These are phyloP conservation scores for Debaryomyces prosopidis DNA, from an alignment of 805 yeast species.

Conservation along the genomic window DNA sequence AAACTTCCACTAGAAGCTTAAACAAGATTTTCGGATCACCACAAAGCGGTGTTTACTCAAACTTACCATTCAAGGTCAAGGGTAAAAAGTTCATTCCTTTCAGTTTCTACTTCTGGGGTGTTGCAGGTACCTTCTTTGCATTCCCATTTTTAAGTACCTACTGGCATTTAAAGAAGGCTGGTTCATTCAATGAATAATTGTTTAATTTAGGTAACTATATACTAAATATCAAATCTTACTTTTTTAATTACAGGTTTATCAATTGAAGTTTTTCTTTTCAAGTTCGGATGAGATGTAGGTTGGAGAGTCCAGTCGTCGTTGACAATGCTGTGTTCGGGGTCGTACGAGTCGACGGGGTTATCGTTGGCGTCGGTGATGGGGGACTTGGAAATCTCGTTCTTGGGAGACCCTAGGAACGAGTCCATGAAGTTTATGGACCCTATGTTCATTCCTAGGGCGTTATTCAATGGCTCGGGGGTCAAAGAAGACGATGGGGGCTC, in stretches of 20 bases:
- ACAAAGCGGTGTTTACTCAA: conserved; percentile 74
- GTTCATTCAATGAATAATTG: conserved; percentile 37
- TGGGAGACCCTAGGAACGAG: conserved; percentile 13
- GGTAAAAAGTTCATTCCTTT: conserved; percentile 83
- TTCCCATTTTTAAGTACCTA: conserved; percentile 76
- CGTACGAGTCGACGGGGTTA: conserved; percentile 22
- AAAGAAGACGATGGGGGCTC: background rate
- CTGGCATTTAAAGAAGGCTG: conserved; percentile 88
- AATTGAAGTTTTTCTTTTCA: conserved; percentile 19
- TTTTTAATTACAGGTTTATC: conserved; percentile 22
- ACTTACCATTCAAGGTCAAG: conserved; percentile 93
- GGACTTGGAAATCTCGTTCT: conserved; percentile 11
- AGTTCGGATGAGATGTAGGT: conserved; percentile 16
- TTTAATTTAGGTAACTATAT: background rate
- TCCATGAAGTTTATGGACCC: conserved; percentile 18
- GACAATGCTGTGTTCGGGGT: conserved; percentile 16
- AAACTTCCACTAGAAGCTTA: conserved; percentile 43
- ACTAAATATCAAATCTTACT: conserved; percentile 29
- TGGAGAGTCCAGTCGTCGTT: conserved; percentile 1
- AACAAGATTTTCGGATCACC: conserved; percentile 40
- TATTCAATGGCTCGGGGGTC: conserved; percentile 8
- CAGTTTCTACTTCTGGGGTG: conserved; percentile 78
- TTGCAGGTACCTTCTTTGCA: conserved; percentile 51
- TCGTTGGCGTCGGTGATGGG: conserved; percentile 7
- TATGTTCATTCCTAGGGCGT: conserved; percentile 24